Evolutionary conservation across 225 moss, liverwort and hornwort species (phyloP).

Genomic region (Physcomitrium patens): DNA sequence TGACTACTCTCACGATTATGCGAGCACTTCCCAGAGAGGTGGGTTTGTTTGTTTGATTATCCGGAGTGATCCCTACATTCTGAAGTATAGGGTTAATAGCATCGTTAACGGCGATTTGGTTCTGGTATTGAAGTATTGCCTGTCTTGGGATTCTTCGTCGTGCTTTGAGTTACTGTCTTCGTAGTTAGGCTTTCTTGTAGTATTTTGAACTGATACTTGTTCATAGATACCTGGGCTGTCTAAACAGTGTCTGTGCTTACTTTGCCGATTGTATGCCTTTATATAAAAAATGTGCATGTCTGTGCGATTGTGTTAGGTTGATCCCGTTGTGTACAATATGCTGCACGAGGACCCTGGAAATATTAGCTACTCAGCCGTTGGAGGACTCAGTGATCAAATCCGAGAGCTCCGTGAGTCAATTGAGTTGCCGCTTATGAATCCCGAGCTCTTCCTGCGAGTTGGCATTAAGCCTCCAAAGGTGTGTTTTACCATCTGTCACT

Average conservation of each 20-base stretch:
- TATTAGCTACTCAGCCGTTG: slow-evolving; percentile 97
- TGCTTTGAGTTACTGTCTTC: not conserved
- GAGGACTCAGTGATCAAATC: slow-evolving; percentile 91
- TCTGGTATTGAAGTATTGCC: not conserved
- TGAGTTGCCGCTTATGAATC: slow-evolving; percentile 95
- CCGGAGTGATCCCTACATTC: slow-evolving; percentile 1
- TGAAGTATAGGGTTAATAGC: not conserved
- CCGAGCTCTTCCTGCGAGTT: slow-evolving; percentile 92
- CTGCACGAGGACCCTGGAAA: slow-evolving; percentile 96
- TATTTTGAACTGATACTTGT: not conserved
- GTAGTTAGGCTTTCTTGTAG: not conserved
- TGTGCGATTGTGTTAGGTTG: slow-evolving; percentile 58
- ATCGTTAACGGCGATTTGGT: not conserved
- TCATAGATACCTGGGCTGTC: not conserved
- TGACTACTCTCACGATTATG: slow-evolving; percentile 99
- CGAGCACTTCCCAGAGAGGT: slow-evolving; percentile 97
- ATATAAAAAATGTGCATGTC: not conserved
- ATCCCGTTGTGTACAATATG: slow-evolving; percentile 98
- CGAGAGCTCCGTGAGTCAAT: slow-evolving; percentile 95
- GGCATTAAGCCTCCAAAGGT: slow-evolving; percentile 99
- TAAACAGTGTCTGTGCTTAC: not conserved
- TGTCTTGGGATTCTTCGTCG: not conserved
- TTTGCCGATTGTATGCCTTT: not conserved
- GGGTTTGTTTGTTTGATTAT: slow-evolving; percentile 11
- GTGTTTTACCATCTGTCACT: not conserved